These are phyloP conservation scores for Globisporangium ultimum DNA, from an alignment of 352 stramenopile species.

Conservation along the genomic window DNA sequence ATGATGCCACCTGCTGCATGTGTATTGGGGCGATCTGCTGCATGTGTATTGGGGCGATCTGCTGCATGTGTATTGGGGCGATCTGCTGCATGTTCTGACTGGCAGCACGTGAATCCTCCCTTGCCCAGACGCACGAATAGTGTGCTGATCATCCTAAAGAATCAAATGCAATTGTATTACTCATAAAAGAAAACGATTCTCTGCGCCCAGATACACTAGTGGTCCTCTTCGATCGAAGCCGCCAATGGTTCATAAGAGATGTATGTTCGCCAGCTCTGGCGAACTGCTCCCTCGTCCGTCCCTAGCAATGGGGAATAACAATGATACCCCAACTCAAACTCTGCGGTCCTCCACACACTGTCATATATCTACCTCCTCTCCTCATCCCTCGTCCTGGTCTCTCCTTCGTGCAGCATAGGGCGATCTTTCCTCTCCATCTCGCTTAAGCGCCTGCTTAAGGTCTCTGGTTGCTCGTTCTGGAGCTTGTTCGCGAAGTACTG, in stretches of 20 bases:
- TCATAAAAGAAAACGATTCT: background rate
- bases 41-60: too few species aligned
- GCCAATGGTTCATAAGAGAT: background rate
- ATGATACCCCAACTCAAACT: background rate
- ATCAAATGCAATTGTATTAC: background rate
- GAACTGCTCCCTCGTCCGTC: background rate
- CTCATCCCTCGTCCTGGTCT: background rate
- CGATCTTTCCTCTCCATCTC: too few species aligned
- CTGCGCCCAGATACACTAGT: background rate
- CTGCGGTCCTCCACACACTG: background rate
- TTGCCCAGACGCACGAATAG: too few species aligned
- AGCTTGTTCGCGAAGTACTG: background rate
- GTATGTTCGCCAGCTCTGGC: background rate
- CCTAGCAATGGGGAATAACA: background rate
- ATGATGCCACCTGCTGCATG: too few species aligned
- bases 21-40: too few species aligned
- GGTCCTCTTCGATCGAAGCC: conserved; percentile 9
- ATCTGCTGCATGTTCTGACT: too few species aligned
- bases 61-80: too few species aligned
- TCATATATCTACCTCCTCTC: background rate
- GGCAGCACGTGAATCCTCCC: too few species aligned
- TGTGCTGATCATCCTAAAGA: background rate
- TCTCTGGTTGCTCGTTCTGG: background rate
- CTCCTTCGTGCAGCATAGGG: background rate
- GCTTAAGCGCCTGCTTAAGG: background rate